Percentiles rank a stretch among this genome's conserved stretches.
Conservation (phyloP, 2,329 filamentous ascomycete species). For the Plectosphaerella cucumerina region DNA sequence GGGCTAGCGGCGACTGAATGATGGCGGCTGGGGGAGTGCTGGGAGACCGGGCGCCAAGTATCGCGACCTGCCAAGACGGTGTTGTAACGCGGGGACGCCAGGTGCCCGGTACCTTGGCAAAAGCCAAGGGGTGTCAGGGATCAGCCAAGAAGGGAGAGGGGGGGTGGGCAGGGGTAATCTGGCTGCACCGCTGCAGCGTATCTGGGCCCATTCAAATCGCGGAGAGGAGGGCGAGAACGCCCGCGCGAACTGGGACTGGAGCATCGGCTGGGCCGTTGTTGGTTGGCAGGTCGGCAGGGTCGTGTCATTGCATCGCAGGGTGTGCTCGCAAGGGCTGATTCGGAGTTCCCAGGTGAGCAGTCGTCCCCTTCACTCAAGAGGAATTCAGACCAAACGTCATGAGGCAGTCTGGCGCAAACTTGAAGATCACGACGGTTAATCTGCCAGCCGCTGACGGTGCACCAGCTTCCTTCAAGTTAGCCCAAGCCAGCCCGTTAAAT, state of each 20-base stretch:
- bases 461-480: too few species aligned
- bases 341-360: too few species aligned
- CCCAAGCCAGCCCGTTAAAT: too few species aligned
- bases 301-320: too few species aligned
- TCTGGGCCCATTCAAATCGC: not conserved
- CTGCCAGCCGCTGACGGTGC: too few species aligned
- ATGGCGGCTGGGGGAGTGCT: not conserved
- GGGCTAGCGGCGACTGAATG: not conserved
- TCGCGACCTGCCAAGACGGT: not conserved
- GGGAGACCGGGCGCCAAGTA: not conserved
- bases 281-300: too few species aligned
- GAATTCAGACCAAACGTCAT: too few species aligned
- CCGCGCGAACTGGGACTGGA: not conserved
- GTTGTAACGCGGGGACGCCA: not conserved
- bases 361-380: too few species aligned
- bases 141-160: not conserved
- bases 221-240: not conserved
- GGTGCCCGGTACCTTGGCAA: not conserved
- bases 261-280: too few species aligned
- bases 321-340: too few species aligned
- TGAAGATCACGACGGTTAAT: too few species aligned
- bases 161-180: not conserved
- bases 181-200: not conserved
- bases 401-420: too few species aligned
- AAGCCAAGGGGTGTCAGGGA: not conserved